These are phyloP conservation scores for Musa balbisiana DNA, from an alignment of 202 grass and related monocot genomes.

Conservation along the genomic window DNA sequence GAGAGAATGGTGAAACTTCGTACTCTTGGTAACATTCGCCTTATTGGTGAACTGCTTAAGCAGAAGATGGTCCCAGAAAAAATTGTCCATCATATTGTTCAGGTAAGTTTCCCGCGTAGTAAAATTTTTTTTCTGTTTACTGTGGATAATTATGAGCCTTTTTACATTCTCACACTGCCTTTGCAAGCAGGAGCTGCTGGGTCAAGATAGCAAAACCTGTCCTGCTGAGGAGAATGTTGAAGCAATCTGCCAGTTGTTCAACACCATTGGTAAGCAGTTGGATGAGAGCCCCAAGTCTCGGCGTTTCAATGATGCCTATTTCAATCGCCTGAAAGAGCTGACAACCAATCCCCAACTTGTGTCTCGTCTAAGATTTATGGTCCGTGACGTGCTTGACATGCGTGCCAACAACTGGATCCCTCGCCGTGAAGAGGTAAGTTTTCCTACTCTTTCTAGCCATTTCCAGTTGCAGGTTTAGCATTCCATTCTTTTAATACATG, in stretches of 20 bases:
- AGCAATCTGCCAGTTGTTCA: slow-evolving; percentile 16
- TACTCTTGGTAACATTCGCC: slow-evolving; percentile 24
- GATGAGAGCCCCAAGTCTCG: slow-evolving; percentile 10
- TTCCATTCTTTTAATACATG: background rate
- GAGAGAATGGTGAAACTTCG: slow-evolving; percentile 55
- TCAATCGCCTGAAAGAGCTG: slow-evolving; percentile 37
- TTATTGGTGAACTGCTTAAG: slow-evolving; percentile 27
- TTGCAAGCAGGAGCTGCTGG: slow-evolving; percentile 57
- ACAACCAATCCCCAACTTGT: slow-evolving; percentile 44
- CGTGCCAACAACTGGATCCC: slow-evolving; percentile 83
- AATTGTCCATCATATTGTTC: slow-evolving; percentile 28
- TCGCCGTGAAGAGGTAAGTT: slow-evolving; percentile 64
- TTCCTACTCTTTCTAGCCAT: background rate
- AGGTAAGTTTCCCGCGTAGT: background rate
- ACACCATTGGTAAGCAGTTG: slow-evolving; percentile 16
- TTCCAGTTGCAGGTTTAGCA: slow-evolving; percentile 5
- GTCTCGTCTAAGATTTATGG: slow-evolving; percentile 63
- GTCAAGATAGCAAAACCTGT: slow-evolving; percentile 56
- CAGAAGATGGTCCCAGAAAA: slow-evolving; percentile 28
- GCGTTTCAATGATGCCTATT: slow-evolving; percentile 16
- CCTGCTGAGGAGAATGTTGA: slow-evolving; percentile 30
- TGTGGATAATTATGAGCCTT: background rate
- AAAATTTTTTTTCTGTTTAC: background rate
- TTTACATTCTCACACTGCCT: background rate
- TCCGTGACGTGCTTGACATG: slow-evolving; percentile 47